These are phyloP conservation scores for Penicillium rolfsii DNA, from an alignment of 2,329 filamentous ascomycete species.

Conservation along the genomic window DNA sequence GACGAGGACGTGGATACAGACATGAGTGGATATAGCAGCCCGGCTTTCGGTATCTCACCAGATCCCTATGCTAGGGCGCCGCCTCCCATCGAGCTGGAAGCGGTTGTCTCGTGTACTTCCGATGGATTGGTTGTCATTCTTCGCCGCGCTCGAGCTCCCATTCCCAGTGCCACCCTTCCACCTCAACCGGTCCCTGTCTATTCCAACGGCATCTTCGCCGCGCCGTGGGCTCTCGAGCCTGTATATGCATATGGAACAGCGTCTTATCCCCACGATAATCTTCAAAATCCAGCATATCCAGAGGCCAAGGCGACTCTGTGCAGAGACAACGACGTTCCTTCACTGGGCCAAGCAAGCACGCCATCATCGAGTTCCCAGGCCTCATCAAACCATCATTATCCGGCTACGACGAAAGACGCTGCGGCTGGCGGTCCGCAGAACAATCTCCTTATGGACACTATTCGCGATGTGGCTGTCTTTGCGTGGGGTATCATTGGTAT, in stretches of 20 bases:
- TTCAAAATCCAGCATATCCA: slow-evolving; percentile 33
- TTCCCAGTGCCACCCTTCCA: slow-evolving; percentile 54
- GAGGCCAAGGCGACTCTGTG: slow-evolving; percentile 19
- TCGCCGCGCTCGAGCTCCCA: slow-evolving; percentile 70
- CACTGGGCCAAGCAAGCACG: background rate
- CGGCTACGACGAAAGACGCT: slow-evolving; percentile 47
- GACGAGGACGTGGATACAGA: slow-evolving; percentile 42
- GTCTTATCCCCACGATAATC: slow-evolving; percentile 7
- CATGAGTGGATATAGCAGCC: slow-evolving; percentile 1
- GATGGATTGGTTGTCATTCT: slow-evolving; percentile 84
- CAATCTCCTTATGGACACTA: slow-evolving; percentile 72
- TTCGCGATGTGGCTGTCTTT: slow-evolving; percentile 84
- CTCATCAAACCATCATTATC: background rate
- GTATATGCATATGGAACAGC: slow-evolving; percentile 46
- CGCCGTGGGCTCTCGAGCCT: slow-evolving; percentile 75
- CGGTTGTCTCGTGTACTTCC: slow-evolving; percentile 88
- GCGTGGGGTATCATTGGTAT: slow-evolving; percentile 59
- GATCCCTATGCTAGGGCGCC: background rate
- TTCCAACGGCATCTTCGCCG: slow-evolving; percentile 72
- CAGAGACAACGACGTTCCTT: slow-evolving; percentile 21
- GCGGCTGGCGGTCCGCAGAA: slow-evolving; percentile 55
- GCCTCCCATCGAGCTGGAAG: slow-evolving; percentile 70
- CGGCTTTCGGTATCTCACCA: slow-evolving; percentile 2
- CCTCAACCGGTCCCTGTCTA: slow-evolving; percentile 49
- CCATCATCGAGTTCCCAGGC: slow-evolving; percentile 1